Base-by-base conservation (phyloP, 106 monocot genomes). In the Platanthera zijinensis region DNA sequence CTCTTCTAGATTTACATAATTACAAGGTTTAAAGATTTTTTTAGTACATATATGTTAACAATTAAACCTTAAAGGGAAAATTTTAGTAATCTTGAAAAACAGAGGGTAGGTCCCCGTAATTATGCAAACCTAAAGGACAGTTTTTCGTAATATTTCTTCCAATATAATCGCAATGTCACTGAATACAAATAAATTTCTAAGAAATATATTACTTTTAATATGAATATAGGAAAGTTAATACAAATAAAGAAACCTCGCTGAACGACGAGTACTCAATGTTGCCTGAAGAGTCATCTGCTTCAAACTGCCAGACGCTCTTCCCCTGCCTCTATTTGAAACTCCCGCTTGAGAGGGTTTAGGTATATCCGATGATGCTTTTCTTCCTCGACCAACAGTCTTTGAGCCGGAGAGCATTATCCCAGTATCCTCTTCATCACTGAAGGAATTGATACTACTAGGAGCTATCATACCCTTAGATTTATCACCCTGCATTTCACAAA, bases 221-320 rank as follows among this genome's bases (percentile, higher is more conserved):
- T 46, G 48, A 48, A 48, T 5, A 32, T 0, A 4, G 50, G 49
- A 51, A 50, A 19, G 25, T 25, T 11, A 70, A 70, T 8, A 67
- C 7, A 6, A 47, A 30, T 5, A 30, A 30, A 47, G 12, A 52
- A 69, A 95, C 95, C 92, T 92, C 30, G 80, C 71, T 61, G 92
- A 88, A 57, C 77, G 81, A 25, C 85, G 83, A 50, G 74, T n/a
- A 82, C 62, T 73, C 75, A 89, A 76, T 57, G 87, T 51, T 74
- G 80, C 76, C 84, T 89, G 91, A 69, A 94, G 86, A 64, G 94
- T 94, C 73, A 78, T 86, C 80, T 99, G 94, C 80, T 92, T 99
- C 73, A 92, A 83, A 69, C 70, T 71, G n/a, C 82, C 73, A 28
- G 88, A 78, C 9, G 92, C 92, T 78, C 94, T 88, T 78, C 94